Evolutionary conservation across 345 rosid species (phyloP).

Genomic region (Gossypium ekmanianum): DNA sequence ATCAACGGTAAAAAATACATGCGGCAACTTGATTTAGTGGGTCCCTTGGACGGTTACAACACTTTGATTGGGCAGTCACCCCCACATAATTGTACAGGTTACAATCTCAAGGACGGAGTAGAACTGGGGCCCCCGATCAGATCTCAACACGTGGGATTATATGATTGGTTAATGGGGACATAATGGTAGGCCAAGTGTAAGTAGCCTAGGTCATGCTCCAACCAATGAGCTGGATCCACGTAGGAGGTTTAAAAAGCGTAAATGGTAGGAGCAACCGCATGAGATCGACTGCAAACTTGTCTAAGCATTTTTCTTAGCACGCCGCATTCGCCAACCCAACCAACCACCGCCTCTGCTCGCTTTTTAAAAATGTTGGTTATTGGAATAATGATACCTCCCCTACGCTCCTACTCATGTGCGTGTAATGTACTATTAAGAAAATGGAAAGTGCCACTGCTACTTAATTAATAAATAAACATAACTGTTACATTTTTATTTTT

Average conservation of each 20-base stretch:
- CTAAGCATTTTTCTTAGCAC: not conserved
- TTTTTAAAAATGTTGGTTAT: conserved; percentile 5
- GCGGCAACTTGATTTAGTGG: conserved; percentile 20
- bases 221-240: conserved; percentile 21
- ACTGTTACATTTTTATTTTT: too few species aligned
- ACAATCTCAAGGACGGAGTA: conserved; percentile 20
- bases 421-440: not conserved
- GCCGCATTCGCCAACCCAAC: not conserved
- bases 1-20: conserved; percentile 19
- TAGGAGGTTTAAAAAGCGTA: not conserved
- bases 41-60: conserved; percentile 14
- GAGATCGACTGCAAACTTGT: not conserved
- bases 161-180: not conserved
- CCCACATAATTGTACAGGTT: conserved; percentile 34
- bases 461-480: too few species aligned
- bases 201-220: not conserved
- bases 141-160: not conserved
- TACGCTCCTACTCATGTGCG: not conserved
- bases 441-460: too few species aligned
- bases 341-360: conserved; percentile 14
- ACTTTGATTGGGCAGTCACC: conserved; percentile 32
- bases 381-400: conserved; percentile 14
- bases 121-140: not conserved
- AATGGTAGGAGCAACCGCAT: not conserved
- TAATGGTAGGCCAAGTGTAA: not conserved